Conservation (phyloP, 1,284 basidiomycete species). For the Lentinula novae-zelandiae region DNA sequence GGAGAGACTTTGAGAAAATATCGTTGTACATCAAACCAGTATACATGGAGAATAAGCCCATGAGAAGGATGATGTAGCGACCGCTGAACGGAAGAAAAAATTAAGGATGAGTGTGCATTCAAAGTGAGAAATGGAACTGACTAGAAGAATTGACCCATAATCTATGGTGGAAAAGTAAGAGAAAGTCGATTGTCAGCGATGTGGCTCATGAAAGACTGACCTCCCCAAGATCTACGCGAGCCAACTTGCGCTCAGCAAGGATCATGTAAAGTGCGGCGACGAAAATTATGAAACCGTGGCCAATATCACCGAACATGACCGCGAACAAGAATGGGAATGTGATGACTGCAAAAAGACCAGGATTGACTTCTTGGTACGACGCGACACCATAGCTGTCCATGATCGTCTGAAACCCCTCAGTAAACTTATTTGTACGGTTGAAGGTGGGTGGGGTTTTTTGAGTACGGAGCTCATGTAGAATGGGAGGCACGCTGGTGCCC, state of each 20-base stretch:
- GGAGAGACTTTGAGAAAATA: slow-evolving; percentile 92
- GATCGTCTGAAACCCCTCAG: slow-evolving; percentile 95
- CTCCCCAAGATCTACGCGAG: slow-evolving; percentile 77
- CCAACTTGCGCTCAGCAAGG: slow-evolving; percentile 77
- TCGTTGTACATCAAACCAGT: slow-evolving; percentile 99
- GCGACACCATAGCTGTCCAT: slow-evolving; percentile 98
- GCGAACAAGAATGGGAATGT: slow-evolving; percentile 99
- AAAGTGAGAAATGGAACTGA: slow-evolving; percentile 36
- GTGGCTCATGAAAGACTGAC: slow-evolving; percentile 33
- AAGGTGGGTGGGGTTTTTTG: slow-evolving; percentile 94
- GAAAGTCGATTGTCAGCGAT: neutral
- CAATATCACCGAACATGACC: slow-evolving; percentile 99
- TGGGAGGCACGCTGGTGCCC: slow-evolving; percentile 89
- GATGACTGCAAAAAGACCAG: slow-evolving; percentile 90
- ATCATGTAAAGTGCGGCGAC: slow-evolving; percentile 83
- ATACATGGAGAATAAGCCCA: slow-evolving; percentile 95
- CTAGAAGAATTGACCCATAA: slow-evolving; percentile 91
- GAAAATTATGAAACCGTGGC: slow-evolving; percentile 88
- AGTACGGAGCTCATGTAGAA: slow-evolving; percentile 89
- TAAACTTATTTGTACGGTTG: slow-evolving; percentile 95
- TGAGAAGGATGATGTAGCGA: slow-evolving; percentile 97
- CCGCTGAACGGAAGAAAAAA: slow-evolving; percentile 51
- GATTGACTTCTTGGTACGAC: slow-evolving; percentile 96
- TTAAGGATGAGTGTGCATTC: neutral
- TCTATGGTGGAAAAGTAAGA: slow-evolving; percentile 40